Base-by-base conservation (phyloP, 2,329 filamentous ascomycete genomes). In the Pseudogymnoascus sp. region DNA sequence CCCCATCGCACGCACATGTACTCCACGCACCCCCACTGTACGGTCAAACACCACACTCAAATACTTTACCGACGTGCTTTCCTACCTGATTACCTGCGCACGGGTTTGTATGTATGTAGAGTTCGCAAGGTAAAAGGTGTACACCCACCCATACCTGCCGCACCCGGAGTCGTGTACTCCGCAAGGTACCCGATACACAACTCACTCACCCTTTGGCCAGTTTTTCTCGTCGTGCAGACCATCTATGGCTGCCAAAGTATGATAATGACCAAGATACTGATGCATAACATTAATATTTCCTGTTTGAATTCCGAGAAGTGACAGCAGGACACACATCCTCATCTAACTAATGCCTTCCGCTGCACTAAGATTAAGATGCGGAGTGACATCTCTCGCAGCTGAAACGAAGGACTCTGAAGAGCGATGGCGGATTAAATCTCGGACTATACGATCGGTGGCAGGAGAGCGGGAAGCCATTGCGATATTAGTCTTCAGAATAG, bases 191-290 rank as follows among this genome's bases (percentile, higher is more conserved):
- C 38, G 38, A 41, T 9, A 41, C 38, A 7, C 18, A 20, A 11
- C 38, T 41, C 38, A 20, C 38, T 20, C 38, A 11, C 7, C 18
- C 14, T 70, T 69, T 0, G 80, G 79, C 81, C 81, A 84, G 11
- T 77, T 73, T 4, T 73, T 70, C 65, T 84, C 81, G 65, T 83
- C 79, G 64, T 82, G 78, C n/a, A 81, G 73, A 2, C 73, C 70
- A 62, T 80, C 74, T 66, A 81, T 77, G 6, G 75, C 75, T 6
- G 76, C 73, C 9, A 82, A 67, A 9, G 76, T 79, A 65, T 78
- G 75, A 64, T 81, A 83, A 35, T 74, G 72, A 28, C 80, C 80
- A 16, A 81, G 69, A 64, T 79, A 78, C 61, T 78, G 72, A 34
- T 82, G 78, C 75, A 83, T 78, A 2, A 74, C 72, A 6, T 74